Conservation (phyloP, 192 early-diverging fungal species). For the Oehlia diaphana region DNA sequence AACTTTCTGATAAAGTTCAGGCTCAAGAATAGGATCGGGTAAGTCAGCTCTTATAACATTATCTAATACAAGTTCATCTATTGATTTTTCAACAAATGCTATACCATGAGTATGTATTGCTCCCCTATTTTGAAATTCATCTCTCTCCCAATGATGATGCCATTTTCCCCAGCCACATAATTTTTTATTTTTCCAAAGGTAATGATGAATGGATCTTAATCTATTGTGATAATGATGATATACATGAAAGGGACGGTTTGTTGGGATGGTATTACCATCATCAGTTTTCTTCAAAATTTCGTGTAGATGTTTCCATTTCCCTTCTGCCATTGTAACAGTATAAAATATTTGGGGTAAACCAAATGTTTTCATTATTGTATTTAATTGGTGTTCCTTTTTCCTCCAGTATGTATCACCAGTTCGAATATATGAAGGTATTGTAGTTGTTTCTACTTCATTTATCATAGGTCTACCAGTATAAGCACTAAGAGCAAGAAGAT, state of each 20-base stretch:
- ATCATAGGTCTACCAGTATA: not conserved
- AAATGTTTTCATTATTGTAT: not conserved
- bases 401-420: not conserved
- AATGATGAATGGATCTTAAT: not conserved
- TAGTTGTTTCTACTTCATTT: not conserved
- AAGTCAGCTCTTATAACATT: too few relatives aligned
- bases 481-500: not conserved
- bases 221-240: not conserved
- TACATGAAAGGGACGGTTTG: not conserved
- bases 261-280: not conserved
- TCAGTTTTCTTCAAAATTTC: not conserved
- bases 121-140: conserved; percentile 4
- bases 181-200: not conserved
- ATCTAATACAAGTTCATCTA: too few relatives aligned
- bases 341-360: conserved; percentile 4
- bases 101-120: not conserved
- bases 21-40: too few relatives aligned
- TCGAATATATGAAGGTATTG: not conserved
- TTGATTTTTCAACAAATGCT: not conserved
- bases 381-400: conserved; percentile 2
- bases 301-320: not conserved
- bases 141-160: not conserved
- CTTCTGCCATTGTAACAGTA: conserved; percentile 16
- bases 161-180: not conserved
- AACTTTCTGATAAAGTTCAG: too few relatives aligned